These are phyloP conservation scores for Carex scoparia DNA, from an alignment of 176 grass and related monocot species.

Conservation along the genomic window DNA sequence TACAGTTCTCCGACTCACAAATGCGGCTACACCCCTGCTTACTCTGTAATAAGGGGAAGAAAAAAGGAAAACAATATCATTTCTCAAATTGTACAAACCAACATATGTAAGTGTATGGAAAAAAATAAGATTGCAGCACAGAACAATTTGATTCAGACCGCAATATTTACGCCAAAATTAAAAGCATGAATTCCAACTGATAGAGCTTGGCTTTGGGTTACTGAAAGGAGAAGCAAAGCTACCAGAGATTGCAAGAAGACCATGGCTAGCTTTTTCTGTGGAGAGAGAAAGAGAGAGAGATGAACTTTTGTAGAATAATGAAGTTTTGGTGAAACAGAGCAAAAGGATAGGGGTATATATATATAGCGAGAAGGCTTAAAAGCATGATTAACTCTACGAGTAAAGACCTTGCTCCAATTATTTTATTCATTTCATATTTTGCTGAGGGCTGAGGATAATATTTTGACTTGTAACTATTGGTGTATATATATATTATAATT, in stretches of 20 bases:
- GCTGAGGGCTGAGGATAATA: not conserved
- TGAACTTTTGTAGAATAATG: not conserved
- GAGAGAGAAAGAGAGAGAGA: not conserved
- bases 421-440: not conserved
- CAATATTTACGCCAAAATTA: slow-evolving; percentile 17
- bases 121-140: not conserved
- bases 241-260: slow-evolving; percentile 17
- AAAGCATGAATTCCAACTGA: slow-evolving; percentile 35
- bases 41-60: slow-evolving; percentile 33
- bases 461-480: not conserved
- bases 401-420: not conserved
- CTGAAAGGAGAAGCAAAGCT: slow-evolving; percentile 31
- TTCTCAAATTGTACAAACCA: slow-evolving; percentile 14
- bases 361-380: not conserved
- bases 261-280: slow-evolving; percentile 24
- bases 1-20: slow-evolving; percentile 64
- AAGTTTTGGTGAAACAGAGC: slow-evolving; percentile 10
- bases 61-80: not conserved
- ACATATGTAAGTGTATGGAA: not conserved
- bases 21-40: slow-evolving; percentile 57
- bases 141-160: slow-evolving; percentile 22
- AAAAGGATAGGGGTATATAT: not conserved
- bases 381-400: not conserved
- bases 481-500: not conserved
- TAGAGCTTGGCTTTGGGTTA: slow-evolving; percentile 23